Percentiles rank a stretch among this genome's conserved stretches.
phyloP scores from a whole-genome alignment of 441 rosid genomes.

The Pelargonium australe region DNA sequence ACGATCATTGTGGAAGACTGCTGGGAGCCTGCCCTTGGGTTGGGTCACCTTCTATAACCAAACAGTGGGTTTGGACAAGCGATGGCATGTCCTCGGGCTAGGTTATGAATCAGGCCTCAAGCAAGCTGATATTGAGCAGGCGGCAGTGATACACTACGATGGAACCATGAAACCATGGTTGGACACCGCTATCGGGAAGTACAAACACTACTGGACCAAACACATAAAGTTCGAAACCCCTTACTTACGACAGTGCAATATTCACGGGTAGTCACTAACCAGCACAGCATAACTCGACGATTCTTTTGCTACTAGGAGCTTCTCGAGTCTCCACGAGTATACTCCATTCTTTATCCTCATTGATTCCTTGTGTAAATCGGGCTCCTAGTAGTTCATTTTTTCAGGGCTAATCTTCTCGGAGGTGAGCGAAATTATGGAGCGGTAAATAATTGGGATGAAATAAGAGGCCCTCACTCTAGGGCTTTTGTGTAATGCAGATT shows the following conservation, averaged over 20 bases:
- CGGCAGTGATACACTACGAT: slow-evolving; percentile 73
- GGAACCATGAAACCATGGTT: slow-evolving; percentile 91
- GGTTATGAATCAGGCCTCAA: slow-evolving; percentile 51
- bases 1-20: slow-evolving; percentile 53
- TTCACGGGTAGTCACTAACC: slow-evolving; percentile 38
- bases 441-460: background rate
- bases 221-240: slow-evolving; percentile 50
- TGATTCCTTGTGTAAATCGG: background rate
- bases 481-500: background rate
- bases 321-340: background rate
- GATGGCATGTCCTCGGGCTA: slow-evolving; percentile 71
- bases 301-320: background rate
- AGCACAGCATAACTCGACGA: background rate
- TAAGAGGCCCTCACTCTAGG: background rate
- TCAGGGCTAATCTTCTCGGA: background rate
- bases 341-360: background rate
- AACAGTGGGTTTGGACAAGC: slow-evolving; percentile 48
- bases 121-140: slow-evolving; percentile 39
- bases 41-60: slow-evolving; percentile 65
- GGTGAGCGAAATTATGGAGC: background rate
- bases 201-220: slow-evolving; percentile 66
- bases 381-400: background rate
- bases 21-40: slow-evolving; percentile 68
- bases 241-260: slow-evolving; percentile 70
- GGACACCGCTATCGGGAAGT: slow-evolving; percentile 52